These are phyloP conservation scores for Alternaria atra DNA, from an alignment of 2,329 filamentous ascomycete species.

Conservation along the genomic window DNA sequence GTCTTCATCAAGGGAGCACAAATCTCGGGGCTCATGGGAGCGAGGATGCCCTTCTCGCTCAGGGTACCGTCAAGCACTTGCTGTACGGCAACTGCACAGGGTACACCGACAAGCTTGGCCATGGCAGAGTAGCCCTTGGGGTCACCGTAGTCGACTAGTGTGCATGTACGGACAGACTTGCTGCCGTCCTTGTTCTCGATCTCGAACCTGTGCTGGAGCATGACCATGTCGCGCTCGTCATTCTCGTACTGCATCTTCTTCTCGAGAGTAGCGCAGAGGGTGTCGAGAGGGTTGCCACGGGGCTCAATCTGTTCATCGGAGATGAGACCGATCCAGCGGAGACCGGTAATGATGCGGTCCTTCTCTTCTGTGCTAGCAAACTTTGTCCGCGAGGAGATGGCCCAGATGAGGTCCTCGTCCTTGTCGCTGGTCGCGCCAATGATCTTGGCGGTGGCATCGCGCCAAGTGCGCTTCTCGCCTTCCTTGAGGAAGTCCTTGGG, in stretches of 20 bases:
- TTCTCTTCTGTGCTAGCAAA: slow-evolving; percentile 76
- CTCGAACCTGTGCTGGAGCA: slow-evolving; percentile 82
- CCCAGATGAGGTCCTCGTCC: slow-evolving; percentile 74
- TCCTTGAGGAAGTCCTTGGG: slow-evolving; percentile 70
- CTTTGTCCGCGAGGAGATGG: slow-evolving; percentile 77
- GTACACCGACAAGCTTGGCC: slow-evolving; percentile 82
- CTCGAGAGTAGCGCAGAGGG: slow-evolving; percentile 88
- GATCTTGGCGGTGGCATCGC: slow-evolving; percentile 82
- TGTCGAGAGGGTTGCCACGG: slow-evolving; percentile 83
- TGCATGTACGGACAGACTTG: slow-evolving; percentile 80
- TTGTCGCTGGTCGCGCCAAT: slow-evolving; percentile 72
- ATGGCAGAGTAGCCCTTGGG: slow-evolving; percentile 83
- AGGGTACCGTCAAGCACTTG: slow-evolving; percentile 80
- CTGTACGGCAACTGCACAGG: slow-evolving; percentile 77
- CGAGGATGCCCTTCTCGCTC: slow-evolving; percentile 76
- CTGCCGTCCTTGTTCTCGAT: slow-evolving; percentile 83
- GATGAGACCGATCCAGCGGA: slow-evolving; percentile 77
- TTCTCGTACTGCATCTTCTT: slow-evolving; percentile 89
- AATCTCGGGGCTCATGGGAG: slow-evolving; percentile 77
- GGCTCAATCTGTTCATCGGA: slow-evolving; percentile 74
- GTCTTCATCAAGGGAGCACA: slow-evolving; percentile 78
- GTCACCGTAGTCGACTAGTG: slow-evolving; percentile 83
- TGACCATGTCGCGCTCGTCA: slow-evolving; percentile 83
- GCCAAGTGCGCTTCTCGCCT: slow-evolving; percentile 74
- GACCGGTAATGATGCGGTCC: slow-evolving; percentile 73